Percentiles rank a stretch among this genome's conserved stretches.
These are phyloP conservation scores for Picocystis sp. DNA, from an alignment of 163 green algal genomes.

Conservation along the genomic window DNA sequence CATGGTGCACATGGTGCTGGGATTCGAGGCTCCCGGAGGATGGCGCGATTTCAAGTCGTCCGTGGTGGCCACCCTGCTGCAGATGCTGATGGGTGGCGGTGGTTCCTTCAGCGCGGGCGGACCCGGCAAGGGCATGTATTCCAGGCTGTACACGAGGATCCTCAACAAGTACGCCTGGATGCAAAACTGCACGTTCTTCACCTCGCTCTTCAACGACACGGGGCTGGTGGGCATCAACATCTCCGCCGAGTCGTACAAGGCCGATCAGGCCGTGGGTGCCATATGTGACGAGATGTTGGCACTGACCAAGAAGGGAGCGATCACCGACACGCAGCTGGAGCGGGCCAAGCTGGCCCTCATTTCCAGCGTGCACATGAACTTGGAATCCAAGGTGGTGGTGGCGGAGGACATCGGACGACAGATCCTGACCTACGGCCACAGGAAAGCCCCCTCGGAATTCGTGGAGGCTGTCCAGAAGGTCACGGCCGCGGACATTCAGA, in stretches of 20 bases:
- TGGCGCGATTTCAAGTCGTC: conserved; percentile 42
- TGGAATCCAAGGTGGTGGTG: conserved; percentile 56
- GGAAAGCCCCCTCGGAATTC: conserved; percentile 3
- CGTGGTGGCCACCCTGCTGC: conserved; percentile 72
- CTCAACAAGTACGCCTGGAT: conserved; percentile 80
- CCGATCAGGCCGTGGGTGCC: conserved; percentile 41
- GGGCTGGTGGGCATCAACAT: conserved; percentile 65
- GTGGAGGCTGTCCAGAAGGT: conserved; percentile 5
- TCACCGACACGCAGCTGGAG: conserved; percentile 58
- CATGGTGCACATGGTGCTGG: conserved; percentile 25
- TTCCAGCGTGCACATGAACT: conserved; percentile 75
- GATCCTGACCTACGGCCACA: conserved; percentile 90
- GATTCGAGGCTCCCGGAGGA: conserved; percentile 63
- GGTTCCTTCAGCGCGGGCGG: conserved; percentile 61
- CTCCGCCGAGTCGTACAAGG: conserved; percentile 32
- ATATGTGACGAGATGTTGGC: conserved; percentile 45
- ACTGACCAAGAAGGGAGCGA: conserved; percentile 11
- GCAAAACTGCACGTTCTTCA: conserved; percentile 77
- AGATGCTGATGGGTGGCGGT: conserved; percentile 73
- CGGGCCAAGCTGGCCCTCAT: conserved; percentile 79
- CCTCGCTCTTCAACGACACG: conserved; percentile 77
- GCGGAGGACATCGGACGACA: conserved; percentile 96
- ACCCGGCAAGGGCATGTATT: conserved; percentile 96
- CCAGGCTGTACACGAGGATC: conserved; percentile 81
- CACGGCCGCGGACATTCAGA: not conserved